Evolutionary conservation across 345 rosid genomes (phyloP).

Genomic region (Sonneratia alba): DNA sequence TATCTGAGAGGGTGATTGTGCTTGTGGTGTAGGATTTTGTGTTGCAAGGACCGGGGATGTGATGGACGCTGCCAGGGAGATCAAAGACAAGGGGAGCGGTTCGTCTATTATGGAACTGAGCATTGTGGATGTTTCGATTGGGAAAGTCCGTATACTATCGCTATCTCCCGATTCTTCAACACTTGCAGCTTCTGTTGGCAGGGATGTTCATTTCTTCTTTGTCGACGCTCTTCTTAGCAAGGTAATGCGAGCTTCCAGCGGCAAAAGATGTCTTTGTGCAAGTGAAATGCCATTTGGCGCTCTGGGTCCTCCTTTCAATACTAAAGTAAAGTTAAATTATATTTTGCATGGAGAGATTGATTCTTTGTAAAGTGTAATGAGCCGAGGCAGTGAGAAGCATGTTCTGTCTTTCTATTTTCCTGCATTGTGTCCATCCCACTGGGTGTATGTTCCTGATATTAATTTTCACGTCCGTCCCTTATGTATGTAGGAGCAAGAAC

Average conservation of each 20-base stretch:
- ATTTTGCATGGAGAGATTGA: neutral
- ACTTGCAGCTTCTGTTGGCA: constrained; percentile 51
- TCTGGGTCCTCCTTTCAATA: neutral
- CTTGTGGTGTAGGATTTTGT: constrained; percentile 49
- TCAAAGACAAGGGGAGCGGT: constrained; percentile 24
- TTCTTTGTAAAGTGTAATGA: neutral
- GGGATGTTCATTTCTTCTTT: constrained; percentile 46
- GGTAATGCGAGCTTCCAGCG: constrained; percentile 17
- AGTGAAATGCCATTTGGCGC: neutral
- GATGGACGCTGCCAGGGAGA: constrained; percentile 48
- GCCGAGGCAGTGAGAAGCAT: neutral
- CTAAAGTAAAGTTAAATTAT: neutral
- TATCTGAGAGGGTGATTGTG: constrained; percentile 4
- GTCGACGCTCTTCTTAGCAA: constrained; percentile 51
- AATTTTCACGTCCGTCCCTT: neutral
- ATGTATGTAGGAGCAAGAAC: constrained; percentile 40
- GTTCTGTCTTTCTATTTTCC: neutral
- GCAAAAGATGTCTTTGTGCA: neutral
- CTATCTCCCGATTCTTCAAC: constrained; percentile 58
- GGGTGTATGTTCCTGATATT: neutral
- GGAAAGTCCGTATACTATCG: constrained; percentile 39
- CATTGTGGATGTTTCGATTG: constrained; percentile 51
- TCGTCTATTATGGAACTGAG: constrained; percentile 46
- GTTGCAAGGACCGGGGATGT: constrained; percentile 69
- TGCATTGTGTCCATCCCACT: neutral